Percentiles rank a stretch among this genome's conserved stretches.
phyloP scores from a whole-genome alignment of 805 yeast species.

The Blastobotrys terrestris region DNA sequence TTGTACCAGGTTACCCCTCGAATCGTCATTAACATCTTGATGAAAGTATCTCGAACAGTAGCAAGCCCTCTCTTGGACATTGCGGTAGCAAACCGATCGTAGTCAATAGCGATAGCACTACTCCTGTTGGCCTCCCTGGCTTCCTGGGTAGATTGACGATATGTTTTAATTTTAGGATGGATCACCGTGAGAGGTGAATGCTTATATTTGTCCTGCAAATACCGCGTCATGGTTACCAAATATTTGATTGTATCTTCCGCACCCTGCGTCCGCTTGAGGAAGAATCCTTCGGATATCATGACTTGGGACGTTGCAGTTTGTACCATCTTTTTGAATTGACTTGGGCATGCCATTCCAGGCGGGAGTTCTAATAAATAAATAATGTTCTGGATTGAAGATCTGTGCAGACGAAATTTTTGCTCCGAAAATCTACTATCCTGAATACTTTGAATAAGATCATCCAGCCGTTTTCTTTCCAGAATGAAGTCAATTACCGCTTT shows the following conservation, averaged over 20 bases:
- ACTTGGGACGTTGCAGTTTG: conserved; percentile 72
- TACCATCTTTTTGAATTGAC: conserved; percentile 45
- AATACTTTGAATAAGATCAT: conserved; percentile 77
- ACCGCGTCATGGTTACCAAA: conserved; percentile 44
- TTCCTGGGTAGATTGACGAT: conserved; percentile 38
- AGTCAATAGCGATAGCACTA: conserved; percentile 35
- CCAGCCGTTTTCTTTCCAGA: conserved; percentile 85
- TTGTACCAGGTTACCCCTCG: conserved; percentile 81
- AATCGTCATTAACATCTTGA: conserved; percentile 70
- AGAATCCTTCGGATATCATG: conserved; percentile 59
- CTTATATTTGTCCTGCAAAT: conserved; percentile 37
- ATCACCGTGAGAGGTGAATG: conserved; percentile 32
- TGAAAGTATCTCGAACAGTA: conserved; percentile 70
- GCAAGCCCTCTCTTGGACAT: conserved; percentile 63
- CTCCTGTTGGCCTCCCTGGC: conserved; percentile 15
- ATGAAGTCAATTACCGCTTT: conserved; percentile 73
- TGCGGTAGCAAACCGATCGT: conserved; percentile 55
- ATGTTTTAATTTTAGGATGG: conserved; percentile 48
- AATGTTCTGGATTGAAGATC: conserved; percentile 60
- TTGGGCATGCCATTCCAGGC: conserved; percentile 32
- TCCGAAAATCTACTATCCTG: conserved; percentile 85
- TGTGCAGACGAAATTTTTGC: conserved; percentile 70
- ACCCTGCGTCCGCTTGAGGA: conserved; percentile 58
- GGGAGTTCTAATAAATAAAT: conserved; percentile 79
- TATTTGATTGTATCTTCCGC: conserved; percentile 70